Conservation (phyloP, 352 stramenopile genomes). For the Phytophthora constricta region DNA sequence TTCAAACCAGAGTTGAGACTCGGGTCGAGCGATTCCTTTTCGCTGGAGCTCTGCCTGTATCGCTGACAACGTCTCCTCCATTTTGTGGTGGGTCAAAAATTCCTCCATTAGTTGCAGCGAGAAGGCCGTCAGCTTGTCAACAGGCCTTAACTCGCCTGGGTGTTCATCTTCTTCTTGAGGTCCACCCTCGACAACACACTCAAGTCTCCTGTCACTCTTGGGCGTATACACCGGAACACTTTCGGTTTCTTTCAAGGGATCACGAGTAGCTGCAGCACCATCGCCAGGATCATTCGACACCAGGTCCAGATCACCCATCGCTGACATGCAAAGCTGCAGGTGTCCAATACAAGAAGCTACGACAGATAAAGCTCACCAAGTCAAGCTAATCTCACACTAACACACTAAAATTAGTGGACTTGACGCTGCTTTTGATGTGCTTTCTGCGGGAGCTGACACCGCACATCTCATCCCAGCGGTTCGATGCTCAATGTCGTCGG, state of each 20-base stretch:
- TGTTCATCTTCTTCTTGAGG: slow-evolving; percentile 14
- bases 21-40: slow-evolving; percentile 28
- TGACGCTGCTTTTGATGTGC: too few relatives aligned
- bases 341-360: too few relatives aligned
- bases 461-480: background rate
- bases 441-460: too few relatives aligned
- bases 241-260: slow-evolving; percentile 1
- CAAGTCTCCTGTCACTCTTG: slow-evolving; percentile 4
- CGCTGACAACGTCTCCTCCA: slow-evolving; percentile 36
- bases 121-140: slow-evolving; percentile 46
- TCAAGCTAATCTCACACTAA: too few relatives aligned
- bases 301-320: too few relatives aligned
- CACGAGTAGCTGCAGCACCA: background rate
- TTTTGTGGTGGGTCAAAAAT: slow-evolving; percentile 50
- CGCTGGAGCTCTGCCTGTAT: slow-evolving; percentile 53
- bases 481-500: background rate
- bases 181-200: slow-evolving; percentile 3
- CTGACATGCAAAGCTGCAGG: too few relatives aligned
- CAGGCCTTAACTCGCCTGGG: background rate
- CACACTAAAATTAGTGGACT: too few relatives aligned
- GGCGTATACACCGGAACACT: background rate
- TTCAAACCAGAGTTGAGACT: slow-evolving; percentile 59
- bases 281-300: too few relatives aligned
- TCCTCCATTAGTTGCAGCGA: slow-evolving; percentile 65
- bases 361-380: too few relatives aligned